Evolutionary conservation across 768 basidiomycete genomes (phyloP).

Genomic region (Tricholoma saponaceum): DNA sequence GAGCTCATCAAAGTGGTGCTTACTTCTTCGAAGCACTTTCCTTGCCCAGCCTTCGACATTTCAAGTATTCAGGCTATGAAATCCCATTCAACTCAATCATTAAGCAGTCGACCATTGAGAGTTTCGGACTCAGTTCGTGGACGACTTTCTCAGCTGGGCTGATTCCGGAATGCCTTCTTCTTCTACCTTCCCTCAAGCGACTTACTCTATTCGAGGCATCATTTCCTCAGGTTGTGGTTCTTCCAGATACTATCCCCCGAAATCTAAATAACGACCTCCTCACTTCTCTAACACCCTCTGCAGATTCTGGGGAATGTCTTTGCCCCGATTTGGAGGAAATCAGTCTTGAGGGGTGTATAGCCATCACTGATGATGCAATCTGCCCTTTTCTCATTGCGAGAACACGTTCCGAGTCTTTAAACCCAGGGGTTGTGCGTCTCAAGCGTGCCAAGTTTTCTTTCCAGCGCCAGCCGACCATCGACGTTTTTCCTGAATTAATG

Average conservation of each 20-base stretch:
- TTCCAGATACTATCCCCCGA: not conserved
- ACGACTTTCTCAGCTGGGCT: not conserved
- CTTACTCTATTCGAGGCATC: not conserved
- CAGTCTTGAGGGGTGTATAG: not conserved
- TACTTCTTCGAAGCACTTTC: not conserved
- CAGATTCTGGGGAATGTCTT: not conserved
- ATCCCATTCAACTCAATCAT: not conserved
- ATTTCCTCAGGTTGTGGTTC: not conserved
- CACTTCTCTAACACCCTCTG: not conserved
- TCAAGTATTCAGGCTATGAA: not conserved
- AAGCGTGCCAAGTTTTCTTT: not conserved
- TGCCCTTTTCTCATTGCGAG: not conserved
- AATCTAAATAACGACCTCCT: not conserved
- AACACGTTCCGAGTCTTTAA: not conserved
- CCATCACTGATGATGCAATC: not conserved
- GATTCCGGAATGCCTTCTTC: not conserved
- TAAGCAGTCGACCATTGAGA: not conserved
- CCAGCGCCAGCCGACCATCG: not conserved
- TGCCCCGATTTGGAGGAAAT: not conserved
- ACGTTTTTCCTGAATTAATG: not conserved
- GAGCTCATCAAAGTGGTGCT: too few relatives aligned
- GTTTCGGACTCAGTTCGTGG: not conserved
- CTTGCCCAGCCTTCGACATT: not conserved
- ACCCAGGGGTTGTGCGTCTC: not conserved
- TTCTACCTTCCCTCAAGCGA: not conserved